These are phyloP conservation scores for Penicillium olsonii DNA, from an alignment of 2,329 filamentous ascomycete species.

Conservation along the genomic window DNA sequence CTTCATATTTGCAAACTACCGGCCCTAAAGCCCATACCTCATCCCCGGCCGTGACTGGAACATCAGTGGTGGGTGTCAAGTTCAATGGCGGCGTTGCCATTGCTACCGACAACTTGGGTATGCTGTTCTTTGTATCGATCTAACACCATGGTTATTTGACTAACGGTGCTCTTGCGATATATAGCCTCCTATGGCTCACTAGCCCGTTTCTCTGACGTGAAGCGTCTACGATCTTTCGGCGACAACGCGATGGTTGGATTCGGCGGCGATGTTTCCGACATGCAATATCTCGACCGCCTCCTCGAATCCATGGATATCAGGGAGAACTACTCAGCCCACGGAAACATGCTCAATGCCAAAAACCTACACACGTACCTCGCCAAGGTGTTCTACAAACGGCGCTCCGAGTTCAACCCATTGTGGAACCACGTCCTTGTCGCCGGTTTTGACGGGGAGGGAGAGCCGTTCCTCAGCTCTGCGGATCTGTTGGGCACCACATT, in stretches of 20 bases:
- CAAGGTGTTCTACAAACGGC: constrained; percentile 94
- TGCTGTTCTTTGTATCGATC: constrained; percentile 21
- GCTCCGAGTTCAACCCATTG: constrained; percentile 92
- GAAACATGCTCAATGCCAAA: constrained; percentile 72
- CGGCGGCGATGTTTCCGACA: constrained; percentile 95
- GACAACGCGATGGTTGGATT: constrained; percentile 84
- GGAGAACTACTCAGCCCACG: constrained; percentile 73
- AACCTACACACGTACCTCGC: constrained; percentile 96
- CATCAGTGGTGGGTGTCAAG: constrained; percentile 91
- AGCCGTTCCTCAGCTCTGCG: constrained; percentile 87
- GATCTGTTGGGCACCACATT: constrained; percentile 94
- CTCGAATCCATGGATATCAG: constrained; percentile 82
- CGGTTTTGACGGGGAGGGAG: constrained; percentile 74
- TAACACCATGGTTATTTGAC: neutral
- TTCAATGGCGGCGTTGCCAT: constrained; percentile 96
- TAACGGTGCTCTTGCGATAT: constrained; percentile 8
- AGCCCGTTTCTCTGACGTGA: constrained; percentile 94
- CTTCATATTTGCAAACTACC: constrained; percentile 72
- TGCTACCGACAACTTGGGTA: constrained; percentile 94
- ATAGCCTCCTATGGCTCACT: constrained; percentile 95
- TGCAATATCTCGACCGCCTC: constrained; percentile 95
- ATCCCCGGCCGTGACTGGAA: constrained; percentile 91
- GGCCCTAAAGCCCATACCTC: constrained; percentile 84
- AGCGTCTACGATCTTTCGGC: constrained; percentile 89
- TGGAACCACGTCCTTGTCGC: constrained; percentile 96